A percentile compares a stretch with the other conserved stretches of the same genome.
phyloP scores from a whole-genome alignment of 2,329 filamentous ascomycete species.

The Clonostachys solani region DNA sequence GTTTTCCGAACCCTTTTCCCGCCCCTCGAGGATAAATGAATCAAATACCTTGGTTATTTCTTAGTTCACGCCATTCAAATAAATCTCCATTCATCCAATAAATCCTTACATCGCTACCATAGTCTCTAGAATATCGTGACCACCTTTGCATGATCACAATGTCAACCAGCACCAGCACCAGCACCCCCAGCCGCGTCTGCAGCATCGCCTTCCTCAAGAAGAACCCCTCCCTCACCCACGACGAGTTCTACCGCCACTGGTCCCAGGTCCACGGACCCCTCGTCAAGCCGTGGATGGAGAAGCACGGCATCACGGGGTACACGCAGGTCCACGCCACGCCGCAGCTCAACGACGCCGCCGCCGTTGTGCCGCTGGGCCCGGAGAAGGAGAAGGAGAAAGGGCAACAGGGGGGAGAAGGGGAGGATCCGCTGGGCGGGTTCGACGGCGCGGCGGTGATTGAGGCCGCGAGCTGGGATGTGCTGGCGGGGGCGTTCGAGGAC shows the following conservation, averaged over 20 bases:
- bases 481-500: conserved; percentile 18
- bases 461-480: conserved; percentile 15
- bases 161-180: too few species aligned
- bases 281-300: conserved; percentile 23
- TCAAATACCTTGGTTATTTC: too few species aligned
- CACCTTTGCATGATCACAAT: too few species aligned
- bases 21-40: too few species aligned
- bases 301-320: conserved; percentile 23
- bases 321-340: conserved; percentile 20
- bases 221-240: conserved; percentile 16
- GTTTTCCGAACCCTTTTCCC: too few species aligned
- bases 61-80: too few species aligned
- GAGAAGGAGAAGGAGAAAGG: conserved; percentile 2
- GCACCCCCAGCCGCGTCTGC: neutral
- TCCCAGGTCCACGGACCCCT: conserved; percentile 21
- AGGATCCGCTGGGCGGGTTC: conserved; percentile 12
- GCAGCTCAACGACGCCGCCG: conserved; percentile 10
- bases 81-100: too few species aligned
- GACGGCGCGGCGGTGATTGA: conserved; percentile 23
- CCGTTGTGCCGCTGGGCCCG: conserved; percentile 6
- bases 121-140: too few species aligned
- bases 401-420: neutral
- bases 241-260: conserved; percentile 27
- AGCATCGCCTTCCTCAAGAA: conserved; percentile 17
- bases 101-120: too few species aligned